Conservation (phyloP, 176 grass and related monocot genomes). For the Calamus simplicifolius region DNA sequence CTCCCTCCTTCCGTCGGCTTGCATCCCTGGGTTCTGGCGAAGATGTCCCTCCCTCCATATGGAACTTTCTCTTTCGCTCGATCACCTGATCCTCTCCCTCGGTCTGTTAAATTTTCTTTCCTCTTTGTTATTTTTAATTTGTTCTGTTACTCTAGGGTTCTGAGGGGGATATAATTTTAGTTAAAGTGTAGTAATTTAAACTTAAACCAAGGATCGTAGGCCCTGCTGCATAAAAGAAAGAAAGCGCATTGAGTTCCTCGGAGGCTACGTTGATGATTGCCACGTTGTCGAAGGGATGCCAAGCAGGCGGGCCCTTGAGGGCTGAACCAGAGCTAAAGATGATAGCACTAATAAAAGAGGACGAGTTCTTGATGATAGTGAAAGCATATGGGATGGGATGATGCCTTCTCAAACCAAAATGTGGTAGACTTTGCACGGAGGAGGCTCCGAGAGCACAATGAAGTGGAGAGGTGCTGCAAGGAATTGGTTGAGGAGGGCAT, state of each 20-base stretch:
- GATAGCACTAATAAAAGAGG: slow-evolving; percentile 53
- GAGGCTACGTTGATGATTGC: slow-evolving; percentile 76
- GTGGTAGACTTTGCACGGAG: slow-evolving; percentile 54
- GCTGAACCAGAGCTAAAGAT: slow-evolving; percentile 86
- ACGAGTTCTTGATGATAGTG: slow-evolving; percentile 92
- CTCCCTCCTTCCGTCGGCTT: too few species aligned
- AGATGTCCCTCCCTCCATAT: too few species aligned
- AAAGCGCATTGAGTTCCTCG: slow-evolving; percentile 56
- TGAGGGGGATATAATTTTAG: too few species aligned
- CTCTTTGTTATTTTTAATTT: too few species aligned
- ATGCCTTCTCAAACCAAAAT: slow-evolving; percentile 82
- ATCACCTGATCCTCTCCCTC: too few species aligned
- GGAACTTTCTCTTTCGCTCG: too few species aligned
- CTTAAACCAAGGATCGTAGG: slow-evolving; percentile 47
- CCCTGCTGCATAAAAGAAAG: slow-evolving; percentile 54
- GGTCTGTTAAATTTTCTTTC: too few species aligned
- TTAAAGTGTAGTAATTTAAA: too few species aligned
- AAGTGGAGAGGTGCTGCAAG: slow-evolving; percentile 58
- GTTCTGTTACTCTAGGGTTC: too few species aligned
- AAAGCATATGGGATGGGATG: slow-evolving; percentile 97
- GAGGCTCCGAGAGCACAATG: slow-evolving; percentile 73
- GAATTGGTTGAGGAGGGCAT: slow-evolving; percentile 65
- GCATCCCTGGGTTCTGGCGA: too few species aligned
- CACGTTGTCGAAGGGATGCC: slow-evolving; percentile 65
- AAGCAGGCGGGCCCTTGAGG: slow-evolving; percentile 42